Conservation (phyloP, 1,139 yeast species). For the Yamadazyma jaroonii region DNA sequence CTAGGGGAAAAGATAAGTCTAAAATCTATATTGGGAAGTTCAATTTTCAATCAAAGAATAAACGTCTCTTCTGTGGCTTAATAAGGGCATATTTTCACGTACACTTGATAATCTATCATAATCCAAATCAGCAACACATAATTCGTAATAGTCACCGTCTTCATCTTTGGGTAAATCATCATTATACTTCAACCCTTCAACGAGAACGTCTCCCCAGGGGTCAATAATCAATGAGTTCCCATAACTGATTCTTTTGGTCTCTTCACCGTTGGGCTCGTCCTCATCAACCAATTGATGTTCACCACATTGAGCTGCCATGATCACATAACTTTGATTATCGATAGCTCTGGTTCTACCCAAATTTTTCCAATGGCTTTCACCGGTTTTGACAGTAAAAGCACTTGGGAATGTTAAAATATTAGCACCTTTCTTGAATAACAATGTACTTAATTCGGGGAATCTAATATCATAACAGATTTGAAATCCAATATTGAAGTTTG, state of each 20-base stretch:
- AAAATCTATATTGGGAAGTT: too few relatives aligned
- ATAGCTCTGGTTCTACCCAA: constrained; percentile 82
- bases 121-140: constrained; percentile 73
- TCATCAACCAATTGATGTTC: constrained; percentile 51
- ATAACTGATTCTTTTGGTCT: constrained; percentile 55
- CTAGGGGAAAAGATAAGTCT: too few relatives aligned
- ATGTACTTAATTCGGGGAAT: constrained; percentile 77
- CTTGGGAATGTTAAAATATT: constrained; percentile 79
- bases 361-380: constrained; percentile 85
- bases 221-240: constrained; percentile 86
- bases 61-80: constrained; percentile 56
- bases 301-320: constrained; percentile 93
- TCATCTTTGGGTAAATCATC: constrained; percentile 27
- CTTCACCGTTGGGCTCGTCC: constrained; percentile 24
- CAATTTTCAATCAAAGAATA: constrained; percentile 1
- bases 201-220: constrained; percentile 86
- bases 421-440: constrained; percentile 70
- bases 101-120: constrained; percentile 44
- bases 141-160: constrained; percentile 51
- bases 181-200: constrained; percentile 43
- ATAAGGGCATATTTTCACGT: constrained; percentile 69
- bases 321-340: constrained; percentile 81
- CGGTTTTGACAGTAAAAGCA: constrained; percentile 90
- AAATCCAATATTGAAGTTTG: constrained; percentile 59
- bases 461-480: constrained; percentile 87